Evolutionary conservation across 2,329 filamentous ascomycete genomes (phyloP), one percentile per base, ranked within the genome.

Genomic region (Colletotrichum shisoi): DNA sequence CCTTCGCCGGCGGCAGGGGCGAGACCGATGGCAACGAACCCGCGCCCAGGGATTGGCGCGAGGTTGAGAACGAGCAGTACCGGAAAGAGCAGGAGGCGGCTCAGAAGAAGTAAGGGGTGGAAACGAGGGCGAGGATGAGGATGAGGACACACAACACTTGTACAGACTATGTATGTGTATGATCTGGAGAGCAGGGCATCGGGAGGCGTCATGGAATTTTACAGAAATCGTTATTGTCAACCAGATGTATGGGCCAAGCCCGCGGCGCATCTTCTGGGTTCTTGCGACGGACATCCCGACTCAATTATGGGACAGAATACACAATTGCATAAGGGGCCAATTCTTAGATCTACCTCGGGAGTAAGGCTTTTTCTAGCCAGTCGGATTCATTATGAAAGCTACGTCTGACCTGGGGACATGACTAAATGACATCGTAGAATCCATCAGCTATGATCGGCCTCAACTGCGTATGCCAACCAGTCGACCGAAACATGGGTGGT

Each of bases 1-100:
- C 90, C 9, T 93, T 91, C 76, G 81, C 82, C 12, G 85, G 87
- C 65, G 78, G 81, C n/a, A 86, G 87, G 69, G 87, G 86, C 78
- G 83, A 86, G 77, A 89, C 88, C 56, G 87, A 85, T 73, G 90
- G 89, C 51, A 87, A 91, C 77, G 90, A 91, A 75, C 83, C 84
- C 62, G 82, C 81, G 61, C 82, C 84, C 40, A 78, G 77, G 71
- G 87, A 90, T 74, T 90, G 87, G 87, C 81, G 87, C 69, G 87
- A 89, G 72, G 72, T 84, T 19, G 87, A 90, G 79, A 89, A 89
- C 71, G 85, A 89, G 73, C 85, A 84, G 75, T 88, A 84, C 73
- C 77, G 81, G 54, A 79, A 79, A 42, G 76, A 80, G 68, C 74
- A 75, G 69, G 74, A 73, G 21, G 62, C 67, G 37, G 62, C 71